phyloP scores from a whole-genome alignment of 2,329 filamentous ascomycete species.

The Colletotrichum plurivorum region DNA sequence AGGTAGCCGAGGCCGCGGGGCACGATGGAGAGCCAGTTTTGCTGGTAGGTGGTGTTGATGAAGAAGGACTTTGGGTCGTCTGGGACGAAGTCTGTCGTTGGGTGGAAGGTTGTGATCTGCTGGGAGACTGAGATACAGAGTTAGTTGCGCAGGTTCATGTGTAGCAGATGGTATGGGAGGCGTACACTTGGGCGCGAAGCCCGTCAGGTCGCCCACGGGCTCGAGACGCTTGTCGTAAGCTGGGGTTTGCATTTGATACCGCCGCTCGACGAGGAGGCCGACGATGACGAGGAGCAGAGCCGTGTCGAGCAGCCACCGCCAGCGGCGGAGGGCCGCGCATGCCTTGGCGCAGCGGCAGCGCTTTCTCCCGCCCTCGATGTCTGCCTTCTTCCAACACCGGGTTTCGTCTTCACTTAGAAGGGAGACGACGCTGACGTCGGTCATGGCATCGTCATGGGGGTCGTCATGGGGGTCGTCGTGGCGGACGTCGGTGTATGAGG shows the following conservation, averaged over 20 bases:
- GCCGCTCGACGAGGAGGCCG: slow-evolving; percentile 51
- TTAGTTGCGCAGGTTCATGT: not conserved
- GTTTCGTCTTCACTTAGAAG: slow-evolving; percentile 30
- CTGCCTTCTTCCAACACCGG: slow-evolving; percentile 23
- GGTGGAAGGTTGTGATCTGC: slow-evolving; percentile 55
- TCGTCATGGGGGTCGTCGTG: slow-evolving; percentile 16
- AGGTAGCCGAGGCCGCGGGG: slow-evolving; percentile 59
- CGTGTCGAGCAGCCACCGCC: slow-evolving; percentile 51
- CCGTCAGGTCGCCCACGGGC: slow-evolving; percentile 54
- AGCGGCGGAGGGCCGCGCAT: slow-evolving; percentile 14
- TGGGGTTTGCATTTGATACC: slow-evolving; percentile 30
- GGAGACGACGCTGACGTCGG: slow-evolving; percentile 31
- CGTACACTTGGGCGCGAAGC: slow-evolving; percentile 57
- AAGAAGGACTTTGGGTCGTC: slow-evolving; percentile 58
- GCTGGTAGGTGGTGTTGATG: slow-evolving; percentile 46
- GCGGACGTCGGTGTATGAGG: slow-evolving; percentile 23
- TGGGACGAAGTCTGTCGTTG: slow-evolving; percentile 54
- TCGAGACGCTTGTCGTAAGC: slow-evolving; percentile 46
- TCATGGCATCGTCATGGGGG: slow-evolving; percentile 25
- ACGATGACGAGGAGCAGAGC: slow-evolving; percentile 52
- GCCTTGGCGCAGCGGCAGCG: slow-evolving; percentile 6
- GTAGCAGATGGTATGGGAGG: no score
- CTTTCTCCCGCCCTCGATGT: slow-evolving; percentile 16
- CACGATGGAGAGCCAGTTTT: slow-evolving; percentile 56
- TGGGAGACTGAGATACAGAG: slow-evolving; percentile 50